Conservation (phyloP, 2,329 filamentous ascomycete genomes). For the Stemphylium lycopersici region DNA sequence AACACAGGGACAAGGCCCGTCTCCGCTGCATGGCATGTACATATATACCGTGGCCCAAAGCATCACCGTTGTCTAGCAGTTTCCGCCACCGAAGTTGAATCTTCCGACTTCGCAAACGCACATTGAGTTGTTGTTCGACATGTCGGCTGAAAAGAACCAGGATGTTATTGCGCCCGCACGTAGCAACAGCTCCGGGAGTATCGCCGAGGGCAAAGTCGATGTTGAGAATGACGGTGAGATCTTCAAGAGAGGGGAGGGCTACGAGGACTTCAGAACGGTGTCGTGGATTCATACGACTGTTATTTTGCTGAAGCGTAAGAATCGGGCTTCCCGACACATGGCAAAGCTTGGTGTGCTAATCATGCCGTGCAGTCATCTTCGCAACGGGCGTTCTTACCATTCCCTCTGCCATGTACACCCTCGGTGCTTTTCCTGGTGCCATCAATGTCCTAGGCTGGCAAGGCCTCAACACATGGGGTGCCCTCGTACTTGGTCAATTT, state of each 20-base stretch:
- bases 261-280: slow-evolving; percentile 61
- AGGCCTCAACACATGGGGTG: slow-evolving; percentile 57
- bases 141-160: slow-evolving; percentile 35
- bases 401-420: slow-evolving; percentile 55
- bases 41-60: no score
- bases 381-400: slow-evolving; percentile 59
- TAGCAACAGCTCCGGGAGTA: slow-evolving; percentile 27
- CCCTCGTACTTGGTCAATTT: slow-evolving; percentile 59
- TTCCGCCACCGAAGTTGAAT: no score
- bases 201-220: slow-evolving; percentile 29
- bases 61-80: no score
- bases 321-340: no score
- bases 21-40: no score
- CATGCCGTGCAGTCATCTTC: slow-evolving; percentile 49
- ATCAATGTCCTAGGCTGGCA: slow-evolving; percentile 57
- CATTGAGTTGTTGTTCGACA: neutral
- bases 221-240: slow-evolving; percentile 53
- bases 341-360: no score
- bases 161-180: slow-evolving; percentile 30
- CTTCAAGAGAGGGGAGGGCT: slow-evolving; percentile 56
- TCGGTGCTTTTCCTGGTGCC: slow-evolving; percentile 57
- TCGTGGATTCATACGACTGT: slow-evolving; percentile 59
- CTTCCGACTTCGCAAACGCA: no score
- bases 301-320: slow-evolving; percentile 58
- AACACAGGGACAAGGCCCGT: no score